Percentiles rank a stretch among this genome's conserved stretches.
Evolutionary conservation across 495 filamentous ascomycete genomes (phyloP).

Genomic region (Daldinia grandis): DNA sequence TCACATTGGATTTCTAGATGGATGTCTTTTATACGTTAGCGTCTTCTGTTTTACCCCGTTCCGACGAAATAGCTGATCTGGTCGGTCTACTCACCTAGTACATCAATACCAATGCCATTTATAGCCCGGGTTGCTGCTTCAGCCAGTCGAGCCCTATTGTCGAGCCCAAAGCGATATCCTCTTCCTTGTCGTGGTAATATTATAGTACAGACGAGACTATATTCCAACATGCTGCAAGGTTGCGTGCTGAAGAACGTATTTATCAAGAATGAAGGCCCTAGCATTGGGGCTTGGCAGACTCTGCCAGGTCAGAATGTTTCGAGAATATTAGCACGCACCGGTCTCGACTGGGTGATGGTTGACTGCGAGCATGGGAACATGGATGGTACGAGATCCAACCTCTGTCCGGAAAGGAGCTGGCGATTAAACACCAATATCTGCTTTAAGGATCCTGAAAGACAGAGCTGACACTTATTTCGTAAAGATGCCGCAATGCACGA

Average conservation of each 20-base stretch:
- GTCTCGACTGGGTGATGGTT: conserved; percentile 78
- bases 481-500: conserved; percentile 83
- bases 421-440: not conserved
- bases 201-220: conserved; percentile 4
- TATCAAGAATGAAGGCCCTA: conserved; percentile 60
- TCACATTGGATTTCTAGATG: conserved; percentile 4
- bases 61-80: not conserved
- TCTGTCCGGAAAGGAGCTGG: not conserved
- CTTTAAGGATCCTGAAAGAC: not conserved
- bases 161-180: conserved; percentile 2
- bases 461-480: not conserved
- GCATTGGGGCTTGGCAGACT: conserved; percentile 78
- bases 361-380: conserved; percentile 85
- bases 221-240: conserved; percentile 66
- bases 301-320: conserved; percentile 76
- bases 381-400: conserved; percentile 60
- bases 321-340: conserved; percentile 70
- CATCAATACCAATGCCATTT: conserved; percentile 14
- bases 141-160: conserved; percentile 7
- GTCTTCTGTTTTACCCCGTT: conserved; percentile 4
- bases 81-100: not conserved
- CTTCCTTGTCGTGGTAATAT: not conserved
- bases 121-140: conserved; percentile 9
- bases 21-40: not conserved
- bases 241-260: conserved; percentile 71